Conservation (phyloP, 179 eudicot species). For the Dionaea muscipula region DNA sequence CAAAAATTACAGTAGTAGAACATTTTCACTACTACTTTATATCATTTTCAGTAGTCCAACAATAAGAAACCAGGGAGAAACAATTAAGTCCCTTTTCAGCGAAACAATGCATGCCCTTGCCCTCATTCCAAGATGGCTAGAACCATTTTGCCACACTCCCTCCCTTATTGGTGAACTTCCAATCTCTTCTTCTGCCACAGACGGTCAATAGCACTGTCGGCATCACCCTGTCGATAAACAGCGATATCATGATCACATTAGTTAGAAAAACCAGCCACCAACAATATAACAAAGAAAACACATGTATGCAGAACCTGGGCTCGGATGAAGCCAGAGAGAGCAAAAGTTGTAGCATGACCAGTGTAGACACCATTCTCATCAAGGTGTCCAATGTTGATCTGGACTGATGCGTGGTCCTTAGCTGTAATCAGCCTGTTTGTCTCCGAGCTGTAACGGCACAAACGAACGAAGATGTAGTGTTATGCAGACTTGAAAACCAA, state of each 20-base stretch:
- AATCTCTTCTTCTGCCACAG: constrained; percentile 23
- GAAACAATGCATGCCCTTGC: no score
- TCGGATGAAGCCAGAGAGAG: constrained; percentile 57
- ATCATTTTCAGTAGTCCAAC: no score
- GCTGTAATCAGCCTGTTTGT: constrained; percentile 55
- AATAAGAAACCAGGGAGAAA: no score
- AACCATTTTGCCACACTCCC: no score
- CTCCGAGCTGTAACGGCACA: constrained; percentile 33
- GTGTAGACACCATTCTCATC: constrained; percentile 49
- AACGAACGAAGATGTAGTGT: not conserved
- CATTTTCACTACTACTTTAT: no score
- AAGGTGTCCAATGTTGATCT: no score
- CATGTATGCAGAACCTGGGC: constrained; percentile 42
- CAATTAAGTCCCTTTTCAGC: no score
- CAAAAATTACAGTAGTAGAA: no score
- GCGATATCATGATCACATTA: not conserved
- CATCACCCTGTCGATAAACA: constrained; percentile 21
- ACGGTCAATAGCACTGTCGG: constrained; percentile 24
- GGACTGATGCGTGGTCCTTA: no score
- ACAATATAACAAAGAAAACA: not conserved
- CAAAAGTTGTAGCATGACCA: constrained; percentile 43
- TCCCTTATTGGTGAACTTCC: constrained; percentile 13
- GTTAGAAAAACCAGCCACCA: not conserved
- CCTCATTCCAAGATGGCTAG: no score
- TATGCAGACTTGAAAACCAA: not conserved